Percentiles rank a stretch among this genome's conserved stretches.
Conservation (phyloP, 805 yeast species). For the Hanseniaspora singularis region DNA sequence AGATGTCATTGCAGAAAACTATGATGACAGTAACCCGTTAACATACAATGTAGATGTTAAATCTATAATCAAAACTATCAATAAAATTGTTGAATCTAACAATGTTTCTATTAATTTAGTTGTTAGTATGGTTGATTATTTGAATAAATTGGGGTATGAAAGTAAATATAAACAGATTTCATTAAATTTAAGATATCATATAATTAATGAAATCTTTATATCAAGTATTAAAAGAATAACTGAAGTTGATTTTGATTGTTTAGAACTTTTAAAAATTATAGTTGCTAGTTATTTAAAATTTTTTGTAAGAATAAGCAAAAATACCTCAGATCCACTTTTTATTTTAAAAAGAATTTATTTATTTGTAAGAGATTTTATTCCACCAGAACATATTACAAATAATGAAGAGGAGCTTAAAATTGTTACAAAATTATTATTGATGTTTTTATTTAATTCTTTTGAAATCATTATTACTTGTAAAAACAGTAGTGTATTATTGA, state of each 20-base stretch:
- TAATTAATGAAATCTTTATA: constrained; percentile 1
- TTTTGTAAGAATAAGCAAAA: constrained; percentile 11
- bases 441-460: constrained; percentile 34
- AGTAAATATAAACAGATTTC: neutral
- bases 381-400: constrained; percentile 27
- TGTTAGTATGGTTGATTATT: constrained; percentile 11
- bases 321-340: constrained; percentile 27
- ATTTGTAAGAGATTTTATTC: constrained; percentile 48
- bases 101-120: constrained; percentile 2
- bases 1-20: neutral
- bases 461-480: constrained; percentile 18
- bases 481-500: neutral
- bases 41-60: neutral
- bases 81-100: constrained; percentile 3
- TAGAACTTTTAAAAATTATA: constrained; percentile 2
- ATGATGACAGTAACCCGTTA: neutral
- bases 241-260: constrained; percentile 1
- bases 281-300: constrained; percentile 6
- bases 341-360: constrained; percentile 52
- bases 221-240: constrained; percentile 1
- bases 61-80: neutral
- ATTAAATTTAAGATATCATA: constrained; percentile 5
- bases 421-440: constrained; percentile 50
- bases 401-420: constrained; percentile 51
- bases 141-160: neutral